These are phyloP conservation scores for Cyberlindnera maclurae DNA, from an alignment of 805 yeast species.

Conservation along the genomic window DNA sequence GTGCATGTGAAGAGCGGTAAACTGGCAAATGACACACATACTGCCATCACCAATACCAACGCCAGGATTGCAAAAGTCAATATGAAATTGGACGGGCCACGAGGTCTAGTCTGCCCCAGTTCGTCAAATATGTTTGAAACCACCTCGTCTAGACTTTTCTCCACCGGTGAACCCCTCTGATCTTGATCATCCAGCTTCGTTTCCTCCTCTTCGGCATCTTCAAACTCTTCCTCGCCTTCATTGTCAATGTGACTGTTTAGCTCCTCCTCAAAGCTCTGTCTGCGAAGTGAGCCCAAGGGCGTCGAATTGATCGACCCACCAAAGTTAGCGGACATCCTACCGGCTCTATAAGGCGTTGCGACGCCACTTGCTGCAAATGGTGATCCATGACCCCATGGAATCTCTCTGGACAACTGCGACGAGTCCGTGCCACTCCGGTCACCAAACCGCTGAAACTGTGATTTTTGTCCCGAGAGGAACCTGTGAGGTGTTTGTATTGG, in stretches of 20 bases:
- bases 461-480: neutral
- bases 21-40: conserved; percentile 2
- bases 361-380: neutral
- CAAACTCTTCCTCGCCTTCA: neutral
- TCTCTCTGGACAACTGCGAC: neutral
- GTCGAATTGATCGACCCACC: neutral
- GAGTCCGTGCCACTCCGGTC: no score
- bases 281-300: neutral
- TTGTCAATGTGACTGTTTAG: neutral
- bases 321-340: neutral
- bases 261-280: conserved; percentile 1
- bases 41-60: neutral
- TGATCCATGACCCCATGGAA: neutral
- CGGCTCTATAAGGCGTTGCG: conserved; percentile 1
- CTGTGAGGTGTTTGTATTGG: no score
- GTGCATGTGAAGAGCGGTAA: conserved; percentile 28
- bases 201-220: neutral
- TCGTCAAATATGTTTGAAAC: conserved; percentile 10
- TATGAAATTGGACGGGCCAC: no score
- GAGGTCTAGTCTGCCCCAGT: neutral
- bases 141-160: conserved; percentile 8
- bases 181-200: neutral
- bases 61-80: neutral
- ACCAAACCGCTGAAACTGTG: neutral
- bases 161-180: neutral